Base-by-base conservation (phyloP, 495 filamentous ascomycete species). In the Xylaria sp. region DNA sequence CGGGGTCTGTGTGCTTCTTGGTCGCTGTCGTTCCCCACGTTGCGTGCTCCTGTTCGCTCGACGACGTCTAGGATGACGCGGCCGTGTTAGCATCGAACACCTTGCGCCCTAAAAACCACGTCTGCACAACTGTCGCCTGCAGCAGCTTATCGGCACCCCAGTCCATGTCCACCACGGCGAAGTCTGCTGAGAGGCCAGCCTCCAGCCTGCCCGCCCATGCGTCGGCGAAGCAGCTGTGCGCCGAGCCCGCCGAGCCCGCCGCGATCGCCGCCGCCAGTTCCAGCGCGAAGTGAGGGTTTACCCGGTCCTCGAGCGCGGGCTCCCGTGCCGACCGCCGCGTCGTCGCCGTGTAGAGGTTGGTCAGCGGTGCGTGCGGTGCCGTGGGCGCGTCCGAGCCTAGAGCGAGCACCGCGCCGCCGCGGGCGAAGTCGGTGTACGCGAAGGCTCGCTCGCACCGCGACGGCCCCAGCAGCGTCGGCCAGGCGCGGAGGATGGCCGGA, bases 321-420 rank as follows among this genome's bases (percentile, higher is more conserved):
- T 88, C 82, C 33, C 87, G 79, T 29, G 85, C 86, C 0, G 86
- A 88, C 48, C 82, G 79, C 43, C 89, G 80, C 57, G 89, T 90
- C 19, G 87, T 87, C 0, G 86, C 89, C 40, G 87, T 85, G 71
- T 91, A 90, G n/a, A 87, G 70, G 73, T 90, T 90, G 29, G 78
- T 80, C 9, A 90, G 71, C 9, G 88, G 85, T 21, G 81, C 68
- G 73, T 89, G 84, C n/a, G 85, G 86, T 3, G 89, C 88, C 0
- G 88, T 91, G 0, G 89, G 89, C 8, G 88, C 82, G 73, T 91
- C 89, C 9, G 87, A 87, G 1, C 89, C 89, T 65, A 91, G 82
- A 0, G 88, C 87, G 5, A 91, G 72, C 9, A 77, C 77, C 0
- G 87, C 87, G 7, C 86, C 87, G 12, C 80, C 75, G 50, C 87